phyloP scores from a whole-genome alignment of 2,329 filamentous ascomycete species.

The Herpotrichia juniperi region DNA sequence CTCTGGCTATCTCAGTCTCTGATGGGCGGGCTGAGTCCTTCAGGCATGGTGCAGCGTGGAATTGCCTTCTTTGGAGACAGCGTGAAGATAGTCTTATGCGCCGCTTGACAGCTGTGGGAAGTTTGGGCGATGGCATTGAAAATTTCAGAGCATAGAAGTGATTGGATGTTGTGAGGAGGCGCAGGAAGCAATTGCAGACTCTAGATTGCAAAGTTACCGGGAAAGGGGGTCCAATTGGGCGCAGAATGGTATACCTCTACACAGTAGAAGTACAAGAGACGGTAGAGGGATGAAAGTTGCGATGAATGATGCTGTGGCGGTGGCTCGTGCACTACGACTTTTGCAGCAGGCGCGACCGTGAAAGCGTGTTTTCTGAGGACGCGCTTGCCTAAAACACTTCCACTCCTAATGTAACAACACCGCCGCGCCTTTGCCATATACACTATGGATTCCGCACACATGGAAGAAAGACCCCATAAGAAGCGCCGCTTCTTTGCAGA shows the following conservation, averaged over 20 bases:
- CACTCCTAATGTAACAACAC: not conserved
- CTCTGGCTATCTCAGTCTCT: constrained; percentile 58
- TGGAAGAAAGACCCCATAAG: constrained; percentile 63
- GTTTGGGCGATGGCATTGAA: constrained; percentile 32
- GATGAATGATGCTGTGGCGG: constrained; percentile 11
- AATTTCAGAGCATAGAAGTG: constrained; percentile 10
- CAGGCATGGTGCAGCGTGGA: constrained; percentile 30
- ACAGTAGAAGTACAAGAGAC: not conserved
- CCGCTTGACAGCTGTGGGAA: constrained; percentile 23
- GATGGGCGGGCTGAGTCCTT: constrained; percentile 31
- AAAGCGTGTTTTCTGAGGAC: constrained; percentile 35
- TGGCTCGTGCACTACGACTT: constrained; percentile 4
- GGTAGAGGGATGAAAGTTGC: constrained; percentile 3
- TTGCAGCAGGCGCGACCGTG: constrained; percentile 29
- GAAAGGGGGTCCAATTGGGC: not conserved
- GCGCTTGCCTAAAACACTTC: constrained; percentile 20
- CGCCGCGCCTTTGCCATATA: constrained; percentile 11
- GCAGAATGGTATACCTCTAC: not conserved
- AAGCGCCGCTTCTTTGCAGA: constrained; percentile 69
- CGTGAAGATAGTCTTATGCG: constrained; percentile 15
- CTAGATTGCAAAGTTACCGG: not conserved
- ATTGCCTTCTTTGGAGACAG: constrained; percentile 17
- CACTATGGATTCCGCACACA: constrained; percentile 47
- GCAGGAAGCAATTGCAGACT: constrained; percentile 12
- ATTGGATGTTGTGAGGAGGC: not conserved